These are phyloP conservation scores for Coemansia sp. DNA, from an alignment of 192 early-diverging fungal species.

Conservation along the genomic window DNA sequence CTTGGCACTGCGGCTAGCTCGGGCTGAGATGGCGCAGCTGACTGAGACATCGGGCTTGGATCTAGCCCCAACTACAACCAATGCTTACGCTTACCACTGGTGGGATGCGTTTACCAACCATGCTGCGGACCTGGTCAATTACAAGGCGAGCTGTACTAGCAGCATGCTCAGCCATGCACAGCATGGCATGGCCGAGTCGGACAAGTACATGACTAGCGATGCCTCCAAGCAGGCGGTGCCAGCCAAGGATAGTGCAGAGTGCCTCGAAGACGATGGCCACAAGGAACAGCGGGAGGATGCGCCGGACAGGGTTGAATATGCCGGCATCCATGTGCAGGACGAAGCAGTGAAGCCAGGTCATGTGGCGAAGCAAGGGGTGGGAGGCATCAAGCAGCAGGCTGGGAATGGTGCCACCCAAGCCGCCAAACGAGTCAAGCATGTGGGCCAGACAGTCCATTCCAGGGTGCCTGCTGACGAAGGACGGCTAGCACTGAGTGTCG, in stretches of 20 bases:
- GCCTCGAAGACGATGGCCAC: constrained; percentile 7
- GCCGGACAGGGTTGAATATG: neutral
- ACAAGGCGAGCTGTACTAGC: constrained; percentile 15
- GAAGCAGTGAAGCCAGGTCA: neutral
- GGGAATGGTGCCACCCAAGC: neutral
- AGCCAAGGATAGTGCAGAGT: constrained; percentile 10
- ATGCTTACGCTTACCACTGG: constrained; percentile 32
- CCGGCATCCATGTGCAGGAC: neutral
- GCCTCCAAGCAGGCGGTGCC: constrained; percentile 14
- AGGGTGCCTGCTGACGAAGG: constrained; percentile 9
- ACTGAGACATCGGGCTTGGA: constrained; percentile 6
- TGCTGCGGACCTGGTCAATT: constrained; percentile 18
- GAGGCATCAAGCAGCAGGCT: constrained; percentile 7
- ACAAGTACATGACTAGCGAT: constrained; percentile 17
- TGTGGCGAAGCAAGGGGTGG: neutral
- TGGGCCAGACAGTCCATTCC: constrained; percentile 16
- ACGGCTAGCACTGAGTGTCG: constrained; percentile 2
- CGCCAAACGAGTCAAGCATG: constrained; percentile 13
- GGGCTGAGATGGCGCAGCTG: constrained; percentile 21
- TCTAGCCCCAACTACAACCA: neutral
- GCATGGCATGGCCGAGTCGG: constrained; percentile 9
- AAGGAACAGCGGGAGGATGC: constrained; percentile 7
- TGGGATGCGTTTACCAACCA: constrained; percentile 39
- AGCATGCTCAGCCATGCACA: constrained; percentile 7
- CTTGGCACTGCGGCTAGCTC: neutral